These are phyloP conservation scores for Scytalidium sp. DNA, from an alignment of 2,329 filamentous ascomycete genomes.

Conservation along the genomic window DNA sequence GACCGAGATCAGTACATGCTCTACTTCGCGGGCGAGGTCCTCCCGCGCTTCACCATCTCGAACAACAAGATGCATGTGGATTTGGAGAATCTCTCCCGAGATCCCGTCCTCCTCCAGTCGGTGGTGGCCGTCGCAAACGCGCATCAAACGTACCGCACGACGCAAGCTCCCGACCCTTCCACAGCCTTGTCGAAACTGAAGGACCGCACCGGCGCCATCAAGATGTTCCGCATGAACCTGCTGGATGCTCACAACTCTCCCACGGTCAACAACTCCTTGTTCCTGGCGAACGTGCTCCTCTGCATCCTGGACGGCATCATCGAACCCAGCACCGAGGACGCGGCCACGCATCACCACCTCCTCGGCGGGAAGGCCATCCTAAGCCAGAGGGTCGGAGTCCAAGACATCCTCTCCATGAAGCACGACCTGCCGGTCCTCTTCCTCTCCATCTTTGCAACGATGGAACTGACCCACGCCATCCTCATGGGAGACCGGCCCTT, in stretches of 20 bases:
- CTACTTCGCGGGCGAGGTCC: constrained; percentile 24
- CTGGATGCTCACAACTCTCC: constrained; percentile 28
- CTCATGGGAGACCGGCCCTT: constrained; percentile 35
- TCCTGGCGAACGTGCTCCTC: constrained; percentile 40
- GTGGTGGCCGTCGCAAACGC: constrained; percentile 22
- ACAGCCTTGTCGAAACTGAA: constrained; percentile 21
- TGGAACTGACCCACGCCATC: constrained; percentile 39
- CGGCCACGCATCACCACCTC: constrained; percentile 22
- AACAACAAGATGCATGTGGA: constrained; percentile 21
- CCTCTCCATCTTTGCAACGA: constrained; percentile 40
- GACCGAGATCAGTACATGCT: constrained; percentile 24
- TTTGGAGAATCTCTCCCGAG: constrained; percentile 17
- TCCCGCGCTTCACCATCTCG: constrained; percentile 25
- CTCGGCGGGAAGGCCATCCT: constrained; percentile 24
- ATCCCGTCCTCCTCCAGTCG: constrained; percentile 22
- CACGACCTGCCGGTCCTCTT: constrained; percentile 32
- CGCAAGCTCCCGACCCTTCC: constrained; percentile 12
- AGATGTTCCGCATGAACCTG: constrained; percentile 32
- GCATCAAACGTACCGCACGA: constrained; percentile 19
- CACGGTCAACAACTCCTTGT: constrained; percentile 29
- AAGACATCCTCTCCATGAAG: constrained; percentile 17
- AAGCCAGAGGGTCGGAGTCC: constrained; percentile 22
- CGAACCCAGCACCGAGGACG: constrained; percentile 20
- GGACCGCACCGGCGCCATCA: constrained; percentile 22
- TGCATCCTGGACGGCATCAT: constrained; percentile 33